Percentiles rank a stretch among this genome's conserved stretches.
phyloP scores from a whole-genome alignment of 805 yeast species.

The Sporopachydermia lactativora region DNA sequence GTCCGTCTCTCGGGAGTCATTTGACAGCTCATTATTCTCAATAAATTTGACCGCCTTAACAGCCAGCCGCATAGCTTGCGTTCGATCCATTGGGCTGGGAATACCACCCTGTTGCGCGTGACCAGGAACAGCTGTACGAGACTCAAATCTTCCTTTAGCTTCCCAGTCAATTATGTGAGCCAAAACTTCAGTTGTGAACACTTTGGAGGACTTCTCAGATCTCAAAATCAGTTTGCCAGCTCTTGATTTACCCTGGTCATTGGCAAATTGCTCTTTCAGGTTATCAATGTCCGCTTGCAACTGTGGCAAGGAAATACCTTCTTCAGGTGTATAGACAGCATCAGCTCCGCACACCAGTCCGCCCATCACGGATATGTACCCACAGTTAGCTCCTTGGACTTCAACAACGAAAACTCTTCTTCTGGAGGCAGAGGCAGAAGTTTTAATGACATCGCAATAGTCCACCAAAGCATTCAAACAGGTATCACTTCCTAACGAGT shows the following conservation, averaged over 20 bases:
- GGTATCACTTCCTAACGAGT: slow-evolving; percentile 90
- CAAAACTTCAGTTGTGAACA: slow-evolving; percentile 68
- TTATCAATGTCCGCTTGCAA: slow-evolving; percentile 65
- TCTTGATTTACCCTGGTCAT: slow-evolving; percentile 66
- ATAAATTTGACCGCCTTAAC: slow-evolving; percentile 81
- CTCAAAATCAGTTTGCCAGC: slow-evolving; percentile 80
- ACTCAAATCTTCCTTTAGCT: slow-evolving; percentile 64
- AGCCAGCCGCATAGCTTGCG: slow-evolving; percentile 79
- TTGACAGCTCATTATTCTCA: slow-evolving; percentile 32
- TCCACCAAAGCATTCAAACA: slow-evolving; percentile 83
- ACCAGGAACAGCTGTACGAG: slow-evolving; percentile 93
- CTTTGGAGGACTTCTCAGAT: slow-evolving; percentile 69
- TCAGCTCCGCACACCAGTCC: slow-evolving; percentile 84
- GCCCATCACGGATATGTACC: slow-evolving; percentile 79
- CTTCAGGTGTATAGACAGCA: slow-evolving; percentile 85
- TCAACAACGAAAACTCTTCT: slow-evolving; percentile 92
- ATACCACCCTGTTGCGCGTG: slow-evolving; percentile 96
- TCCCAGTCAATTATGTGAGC: slow-evolving; percentile 77
- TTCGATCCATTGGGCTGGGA: slow-evolving; percentile 91
- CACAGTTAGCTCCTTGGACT: slow-evolving; percentile 96
- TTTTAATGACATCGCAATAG: slow-evolving; percentile 92
- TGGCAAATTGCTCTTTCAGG: slow-evolving; percentile 50
- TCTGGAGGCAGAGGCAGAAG: slow-evolving; percentile 88
- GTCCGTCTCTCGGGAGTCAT: background rate
- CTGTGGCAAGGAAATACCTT: slow-evolving; percentile 51